Evolutionary conservation across 495 filamentous ascomycete genomes (phyloP), one percentile per base, ranked within the genome.

Genomic region (Neurospora sp.): DNA sequence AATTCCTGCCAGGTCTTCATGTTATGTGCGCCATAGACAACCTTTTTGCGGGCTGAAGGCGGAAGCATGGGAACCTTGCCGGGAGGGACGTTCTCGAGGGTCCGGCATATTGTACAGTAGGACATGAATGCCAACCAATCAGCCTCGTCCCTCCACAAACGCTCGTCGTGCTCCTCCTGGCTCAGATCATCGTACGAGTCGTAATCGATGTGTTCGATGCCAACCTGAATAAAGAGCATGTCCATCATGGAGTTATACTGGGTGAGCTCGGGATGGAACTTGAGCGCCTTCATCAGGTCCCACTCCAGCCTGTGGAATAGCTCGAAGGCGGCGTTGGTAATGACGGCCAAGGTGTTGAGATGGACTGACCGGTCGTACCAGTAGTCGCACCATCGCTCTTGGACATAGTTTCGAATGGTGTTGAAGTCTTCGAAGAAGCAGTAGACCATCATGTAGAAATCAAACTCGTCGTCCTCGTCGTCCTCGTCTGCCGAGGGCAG

Each of bases 371-470:
- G 70, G 14, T 78, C 71, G 16, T 76, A 77, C 35, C 70, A 79
- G 44, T 77, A 81, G 68, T 80, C 78, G 39, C 76, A 78, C 78
- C 77, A 80, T 3, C 75, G 73, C 68, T 81, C 78, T 2, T 61
- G 42, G 11, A 81, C 68, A 68, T 79, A 74, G 46, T 75, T 79
- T 38, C 79, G 75, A 40, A 79, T 77, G 46, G 71, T 68, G 71
- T 80, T 79, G 70, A 80, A 81, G 68, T 82, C 79, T 10, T 75
- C 77, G 41, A 80, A 81, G 70, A 79, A 81, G 61, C 78, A 81
- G 38, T 81, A 78, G 38, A 82, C 69, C 74, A 80, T 75, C 76
- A 81, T 78, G 72, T 80, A 79, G 40, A 77, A 46, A 22, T 81
- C 78, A 39, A 79, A 74, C 48, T 78, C 76, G 46, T 78, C 78